Base-by-base conservation (phyloP, 139 green algal species). In the Chlorella sp. region DNA sequence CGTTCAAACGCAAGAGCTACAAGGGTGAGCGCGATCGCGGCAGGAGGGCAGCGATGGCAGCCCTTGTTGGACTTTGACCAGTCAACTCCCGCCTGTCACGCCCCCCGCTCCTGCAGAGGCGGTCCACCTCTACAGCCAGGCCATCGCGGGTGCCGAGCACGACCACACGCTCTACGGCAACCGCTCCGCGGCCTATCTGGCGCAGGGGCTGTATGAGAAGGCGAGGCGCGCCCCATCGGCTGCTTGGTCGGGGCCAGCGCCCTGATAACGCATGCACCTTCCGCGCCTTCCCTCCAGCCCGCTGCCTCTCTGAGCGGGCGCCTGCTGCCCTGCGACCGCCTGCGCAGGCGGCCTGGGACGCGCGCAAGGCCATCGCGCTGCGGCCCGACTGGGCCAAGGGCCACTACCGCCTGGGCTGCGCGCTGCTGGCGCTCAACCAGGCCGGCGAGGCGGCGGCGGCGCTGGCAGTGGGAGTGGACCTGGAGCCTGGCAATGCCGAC, bases 381-480 rank as follows among this genome's bases (percentile, higher is more conserved):
- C 46, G 53, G 4, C 69, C 65, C 0, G 53, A 69, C 33, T 90
- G 86, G 86, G 15, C 77, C 15, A 90, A 90, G 71, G 86, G 53
- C 0, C 75, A 86, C 71, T 91, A 88, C 56, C 81, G 86, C n/a
- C 65, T 83, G 14, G 85, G 83, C 8, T 79, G 76, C 42, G 77
- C 66, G 4, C 25, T 42, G 3, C 35, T 51, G 40, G 70, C 71
- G 3, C 38, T 86, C 19, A 77, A 61, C 46, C 53, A 81, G 56
- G 81, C 64, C 67, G 38, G 40, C 7, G 56, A 40, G 7, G 80
- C 83, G 19, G 59, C 21, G 8, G 17, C 29, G 11, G 75, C 76
- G 3, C 65, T 88, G 27, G 19, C 31, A 9, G 31, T 43, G n/a
- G 76, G 71, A 19, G 14, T 66, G 23, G 41, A 71, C 11, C 41